Evolutionary conservation across 371 early-diverging fungal genomes (phyloP), one percentile per base, ranked within the genome.

Genomic region (Mortierella sp.): DNA sequence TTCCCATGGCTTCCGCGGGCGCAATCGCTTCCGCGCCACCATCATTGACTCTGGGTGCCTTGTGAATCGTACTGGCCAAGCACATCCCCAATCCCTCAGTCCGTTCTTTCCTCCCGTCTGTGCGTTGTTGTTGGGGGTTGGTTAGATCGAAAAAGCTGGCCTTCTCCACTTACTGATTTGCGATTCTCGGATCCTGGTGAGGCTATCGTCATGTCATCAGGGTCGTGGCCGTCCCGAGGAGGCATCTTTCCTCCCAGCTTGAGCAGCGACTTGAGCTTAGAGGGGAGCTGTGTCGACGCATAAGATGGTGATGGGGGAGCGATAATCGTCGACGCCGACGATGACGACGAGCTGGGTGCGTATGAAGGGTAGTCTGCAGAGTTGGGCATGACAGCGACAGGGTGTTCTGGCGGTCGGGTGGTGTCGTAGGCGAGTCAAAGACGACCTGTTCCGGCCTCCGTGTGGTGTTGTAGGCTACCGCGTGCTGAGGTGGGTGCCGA

Each of bases 271-370:
- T 62, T 66, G 17, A 72, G 40, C 41, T 67, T 72, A 8, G 73
- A 72, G 24, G 64, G 65, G 13, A 64, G 47, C 21, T 62, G 63
- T 12, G 70, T 22, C 0, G 70, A 63, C 13, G 45, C 59, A 44
- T 63, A 72, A 1, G 73, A 72, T 3, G 73, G 73, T 5, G 67
- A 57, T 14, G 73, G 63, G 4, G 73, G 67, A 7, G 73, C 63
- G 43, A 72, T 67, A 34, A 72, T 72, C n/a, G 73, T 72, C n/a
- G 19, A 60, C 37, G 24, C n/a, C n/a, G n/a, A n/a, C n/a, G 73
- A 72, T 6, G 73, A 72, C 0, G 73, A 61, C 3, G 73, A 67
- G 14, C 65, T 64, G 14, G 71, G 57, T 5, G 71, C 56, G 49
- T 71, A 65, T 9, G 64, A 57, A 9, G 59, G 45, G 29, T 25